A percentile compares a stretch with the other conserved stretches of the same genome.
phyloP scores from a whole-genome alignment of 805 yeast genomes.

The Candida odintsovae region DNA sequence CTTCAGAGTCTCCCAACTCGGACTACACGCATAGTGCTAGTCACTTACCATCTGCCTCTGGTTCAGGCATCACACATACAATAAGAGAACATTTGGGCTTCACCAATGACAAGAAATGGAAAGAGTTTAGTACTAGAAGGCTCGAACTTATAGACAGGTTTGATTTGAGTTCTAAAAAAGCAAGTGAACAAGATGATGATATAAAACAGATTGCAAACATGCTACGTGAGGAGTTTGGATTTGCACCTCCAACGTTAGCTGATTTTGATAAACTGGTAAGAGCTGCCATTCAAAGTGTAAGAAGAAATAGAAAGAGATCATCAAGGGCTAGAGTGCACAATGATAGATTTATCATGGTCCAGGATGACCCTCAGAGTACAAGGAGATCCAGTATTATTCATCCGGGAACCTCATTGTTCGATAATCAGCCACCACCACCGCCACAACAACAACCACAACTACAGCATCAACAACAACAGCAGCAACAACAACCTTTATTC shows the following conservation, averaged over 20 bases:
- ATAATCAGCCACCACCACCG: neutral
- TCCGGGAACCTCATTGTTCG: neutral
- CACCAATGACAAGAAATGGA: conserved; percentile 81
- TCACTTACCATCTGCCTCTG: conserved; percentile 1
- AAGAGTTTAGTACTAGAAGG: conserved; percentile 82
- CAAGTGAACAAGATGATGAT: conserved; percentile 86
- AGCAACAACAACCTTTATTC: neutral
- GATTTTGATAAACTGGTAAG: conserved; percentile 89
- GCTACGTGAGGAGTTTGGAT: conserved; percentile 73
- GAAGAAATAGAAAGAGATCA: conserved; percentile 78
- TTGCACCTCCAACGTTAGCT: conserved; percentile 44
- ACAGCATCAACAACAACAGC: neutral
- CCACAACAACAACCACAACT: no score
- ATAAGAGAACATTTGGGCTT: conserved; percentile 56
- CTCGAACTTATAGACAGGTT: conserved; percentile 81
- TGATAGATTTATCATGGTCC: conserved; percentile 18
- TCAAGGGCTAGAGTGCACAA: conserved; percentile 19
- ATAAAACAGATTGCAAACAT: conserved; percentile 74
- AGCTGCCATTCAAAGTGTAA: conserved; percentile 89
- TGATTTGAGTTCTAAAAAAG: conserved; percentile 58
- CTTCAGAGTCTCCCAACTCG: neutral
- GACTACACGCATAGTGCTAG: conserved; percentile 7
- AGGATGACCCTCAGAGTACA: conserved; percentile 6
- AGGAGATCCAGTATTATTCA: neutral
- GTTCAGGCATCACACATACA: conserved; percentile 34